A percentile compares a stretch with the other conserved stretches of the same genome.
These are phyloP conservation scores for Cladorrhinum samala DNA, from an alignment of 495 filamentous ascomycete species.

Conservation along the genomic window DNA sequence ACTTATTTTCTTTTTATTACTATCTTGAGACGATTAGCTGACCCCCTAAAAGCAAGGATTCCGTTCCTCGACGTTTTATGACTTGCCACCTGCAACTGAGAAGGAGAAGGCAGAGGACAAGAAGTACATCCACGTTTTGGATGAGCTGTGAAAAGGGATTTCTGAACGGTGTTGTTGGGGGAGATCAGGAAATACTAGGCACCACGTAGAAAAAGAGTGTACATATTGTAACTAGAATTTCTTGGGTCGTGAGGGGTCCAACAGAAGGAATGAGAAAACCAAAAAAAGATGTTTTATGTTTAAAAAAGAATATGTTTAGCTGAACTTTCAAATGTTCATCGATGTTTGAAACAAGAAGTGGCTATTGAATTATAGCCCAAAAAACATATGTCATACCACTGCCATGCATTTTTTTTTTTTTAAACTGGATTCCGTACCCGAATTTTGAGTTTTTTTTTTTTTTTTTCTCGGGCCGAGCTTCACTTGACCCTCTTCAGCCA, in stretches of 20 bases:
- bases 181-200: constrained; percentile 10
- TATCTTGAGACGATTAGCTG: constrained; percentile 8
- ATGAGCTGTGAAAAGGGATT: constrained; percentile 62
- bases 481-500: background rate
- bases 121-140: constrained; percentile 91
- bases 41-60: constrained; percentile 63
- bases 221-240: constrained; percentile 38
- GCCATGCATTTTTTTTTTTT: background rate
- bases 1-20: background rate
- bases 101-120: constrained; percentile 89
- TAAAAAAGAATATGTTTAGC: background rate
- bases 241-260: constrained; percentile 8
- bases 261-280: constrained; percentile 7
- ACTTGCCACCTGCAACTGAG: constrained; percentile 89
- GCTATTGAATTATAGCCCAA: too few species aligned
- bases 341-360: too few species aligned
- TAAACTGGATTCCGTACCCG: background rate
- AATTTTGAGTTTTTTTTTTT: too few species aligned
- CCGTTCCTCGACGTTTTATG: constrained; percentile 76
- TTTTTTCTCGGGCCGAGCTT: too few species aligned
- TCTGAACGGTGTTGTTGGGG: constrained; percentile 8
- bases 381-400: background rate
- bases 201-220: constrained; percentile 26
- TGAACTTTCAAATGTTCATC: too few species aligned
- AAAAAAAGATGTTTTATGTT: background rate